Base-by-base conservation (phyloP, 2,329 filamentous ascomycete genomes). In the Albophoma yamanashiensis region DNA sequence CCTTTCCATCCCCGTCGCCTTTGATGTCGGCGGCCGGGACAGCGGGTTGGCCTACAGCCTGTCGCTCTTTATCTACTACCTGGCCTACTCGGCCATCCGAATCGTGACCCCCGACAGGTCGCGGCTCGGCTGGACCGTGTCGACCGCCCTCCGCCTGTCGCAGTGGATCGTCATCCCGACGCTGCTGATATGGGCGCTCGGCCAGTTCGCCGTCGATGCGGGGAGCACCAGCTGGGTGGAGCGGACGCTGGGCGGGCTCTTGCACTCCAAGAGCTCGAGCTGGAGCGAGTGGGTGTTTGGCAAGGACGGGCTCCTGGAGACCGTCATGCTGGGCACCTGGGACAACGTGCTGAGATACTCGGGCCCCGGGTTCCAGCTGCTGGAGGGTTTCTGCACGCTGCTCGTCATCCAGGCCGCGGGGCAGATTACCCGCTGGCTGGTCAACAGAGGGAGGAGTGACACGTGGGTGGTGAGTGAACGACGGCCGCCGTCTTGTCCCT, bases 331-430 rank as follows among this genome's bases (percentile, higher is more conserved):
- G 63, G 92, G 92, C 38, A 84, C 84, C 58, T 99, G 94, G 94
- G 92, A 97, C 71, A 92, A 88, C 71, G 78, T 91, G 57, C 76
- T 99, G 74, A 83, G 88, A 70, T 97, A 95, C 78, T 96, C 92
- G 40, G 95, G 91, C 4, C 94, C 94, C 0, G 83, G 96, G 58
- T 99, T 97, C 77, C 94, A 99, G 76, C 80, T 99, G 11, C 85
- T 89, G 58, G 94, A 99, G 74, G 94, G 94, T 8, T 99, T 99
- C 76, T 97, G 94, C 79, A 97, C 91, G 70, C 78, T 99, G 67
- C 78, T 97, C 60, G 92, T 97, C 64, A 97, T 99, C 61, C 94
- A 99, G 75, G 91, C 92, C 22, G 88, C 90, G 17, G 94, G 94
- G 0, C 93, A 97, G 73, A 92, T 97, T 65, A 96, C 94, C 25